phyloP scores from a whole-genome alignment of 768 basidiomycete genomes.

The Gautieria morchelliformis region DNA sequence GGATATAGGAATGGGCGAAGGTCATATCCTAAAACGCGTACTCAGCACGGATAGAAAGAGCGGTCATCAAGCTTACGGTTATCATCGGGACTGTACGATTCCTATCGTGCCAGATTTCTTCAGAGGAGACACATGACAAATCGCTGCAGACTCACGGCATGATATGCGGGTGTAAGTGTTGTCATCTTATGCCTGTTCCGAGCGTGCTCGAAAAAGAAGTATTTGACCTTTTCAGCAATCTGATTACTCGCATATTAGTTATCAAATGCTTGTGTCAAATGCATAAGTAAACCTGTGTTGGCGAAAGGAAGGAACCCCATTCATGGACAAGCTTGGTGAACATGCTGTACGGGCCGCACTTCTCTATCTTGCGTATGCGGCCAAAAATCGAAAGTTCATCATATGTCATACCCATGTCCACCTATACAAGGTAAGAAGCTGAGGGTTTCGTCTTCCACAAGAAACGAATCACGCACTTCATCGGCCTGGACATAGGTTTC shows the following conservation, averaged over 20 bases:
- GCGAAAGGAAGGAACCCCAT: constrained; percentile 84
- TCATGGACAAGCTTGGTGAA: constrained; percentile 92
- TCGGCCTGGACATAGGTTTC: constrained; percentile 93
- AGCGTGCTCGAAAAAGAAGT: constrained; percentile 95
- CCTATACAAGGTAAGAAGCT: constrained; percentile 33
- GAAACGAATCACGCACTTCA: constrained; percentile 45
- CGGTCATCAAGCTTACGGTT: constrained; percentile 53
- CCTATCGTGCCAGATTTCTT: constrained; percentile 34
- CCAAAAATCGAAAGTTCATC: constrained; percentile 93
- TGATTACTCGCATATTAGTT: constrained; percentile 20
- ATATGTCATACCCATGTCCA: constrained; percentile 99
- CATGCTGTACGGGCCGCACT: constrained; percentile 96
- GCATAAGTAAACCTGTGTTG: constrained; percentile 51
- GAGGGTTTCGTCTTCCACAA: neutral
- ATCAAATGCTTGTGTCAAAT: neutral
- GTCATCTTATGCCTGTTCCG: constrained; percentile 99
- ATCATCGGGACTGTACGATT: constrained; percentile 94
- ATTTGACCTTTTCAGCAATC: constrained; percentile 97
- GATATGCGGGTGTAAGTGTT: constrained; percentile 86
- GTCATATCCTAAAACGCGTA: constrained; percentile 66
- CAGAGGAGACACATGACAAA: neutral
- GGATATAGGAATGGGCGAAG: constrained; percentile 95
- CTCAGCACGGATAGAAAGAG: neutral
- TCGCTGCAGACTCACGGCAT: constrained; percentile 54
- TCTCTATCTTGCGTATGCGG: constrained; percentile 88